Evolutionary conservation across 2,329 filamentous ascomycete species (phyloP), one percentile per base, ranked within the genome.

Genomic region (Apiospora saccharicola): DNA sequence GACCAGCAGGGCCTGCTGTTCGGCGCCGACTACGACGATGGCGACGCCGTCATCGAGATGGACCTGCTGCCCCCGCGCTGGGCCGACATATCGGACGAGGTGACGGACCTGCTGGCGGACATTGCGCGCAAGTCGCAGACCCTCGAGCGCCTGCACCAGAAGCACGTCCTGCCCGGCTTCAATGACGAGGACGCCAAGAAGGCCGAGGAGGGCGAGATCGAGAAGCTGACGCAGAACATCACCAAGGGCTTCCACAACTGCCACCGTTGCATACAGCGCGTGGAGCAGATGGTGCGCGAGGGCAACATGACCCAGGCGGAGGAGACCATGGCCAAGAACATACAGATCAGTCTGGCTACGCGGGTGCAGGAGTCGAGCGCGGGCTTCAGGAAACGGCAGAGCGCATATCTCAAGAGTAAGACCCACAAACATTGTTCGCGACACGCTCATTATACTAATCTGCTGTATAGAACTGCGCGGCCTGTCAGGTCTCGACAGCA

Each of bases 31-130:
- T 95, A 93, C 81, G 93, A 97, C 81, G 94, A 98, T 83, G 95
- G 95, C 80, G 96, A 98, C 83, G 93, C 94, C 26, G 91, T 99
- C 72, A 98, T 99, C 79, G 96, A 99, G 86, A 98, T 99, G 96
- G 96, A 98, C 83, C 86, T 98, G 51, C 88, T 99, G 24, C 96
- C 96, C 19, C 96, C 96, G 70, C 92, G 96, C 73, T 99, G 96
- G 96, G 93, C 96, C 72, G 96, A 99, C 80, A 88, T 98, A 73
- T 95, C 95, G 79, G 96, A 98, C 81, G 95, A 98, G 81, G 94
- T 99, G 73, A 92, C 93, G 43, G 94, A 98, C 73, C 85, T 94
- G 57, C 89, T 99, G 13, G 88, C 90, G 74, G 90, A 93, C 72
- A 94, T 98, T 76, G 92, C 94, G 70, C 91, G 90, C 73, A 94